A percentile compares a stretch with the other conserved stretches of the same genome.
These are phyloP conservation scores for Posidonia australis DNA, from an alignment of 106 monocot genomes.

Conservation along the genomic window DNA sequence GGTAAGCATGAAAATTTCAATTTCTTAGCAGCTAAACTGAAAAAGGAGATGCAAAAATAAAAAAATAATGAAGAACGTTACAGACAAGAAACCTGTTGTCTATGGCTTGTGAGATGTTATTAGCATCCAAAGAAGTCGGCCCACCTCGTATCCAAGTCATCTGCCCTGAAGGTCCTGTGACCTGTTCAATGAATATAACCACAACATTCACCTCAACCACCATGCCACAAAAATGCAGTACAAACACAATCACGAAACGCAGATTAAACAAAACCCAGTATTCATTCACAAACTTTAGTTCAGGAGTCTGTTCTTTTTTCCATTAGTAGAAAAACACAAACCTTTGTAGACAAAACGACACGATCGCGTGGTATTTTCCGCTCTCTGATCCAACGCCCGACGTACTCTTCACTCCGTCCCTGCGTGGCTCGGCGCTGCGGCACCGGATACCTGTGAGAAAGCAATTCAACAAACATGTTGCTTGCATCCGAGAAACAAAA, in stretches of 20 bases:
- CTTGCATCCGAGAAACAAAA: neutral
- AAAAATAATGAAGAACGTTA: too few relatives aligned
- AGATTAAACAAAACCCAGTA: neutral
- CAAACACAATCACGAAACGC: neutral
- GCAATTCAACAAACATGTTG: neutral
- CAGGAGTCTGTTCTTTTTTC: neutral
- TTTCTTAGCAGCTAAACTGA: too few relatives aligned
- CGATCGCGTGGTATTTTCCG: constrained; percentile 54
- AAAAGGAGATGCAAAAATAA: too few relatives aligned
- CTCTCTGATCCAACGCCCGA: constrained; percentile 59
- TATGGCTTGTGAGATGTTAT: constrained; percentile 62
- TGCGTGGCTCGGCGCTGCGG: constrained; percentile 67
- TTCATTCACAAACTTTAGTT: neutral
- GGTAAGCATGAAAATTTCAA: too few relatives aligned
- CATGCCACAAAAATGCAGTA: neutral
- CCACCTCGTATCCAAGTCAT: constrained; percentile 94
- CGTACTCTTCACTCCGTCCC: constrained; percentile 75
- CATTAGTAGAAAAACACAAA: neutral
- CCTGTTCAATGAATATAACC: constrained; percentile 24
- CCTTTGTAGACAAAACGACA: constrained; percentile 75
- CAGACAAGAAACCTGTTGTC: constrained; percentile 43
- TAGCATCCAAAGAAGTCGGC: constrained; percentile 54
- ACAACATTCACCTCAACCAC: neutral
- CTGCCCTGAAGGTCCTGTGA: constrained; percentile 78
- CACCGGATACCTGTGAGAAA: constrained; percentile 67